phyloP scores from a whole-genome alignment of 495 filamentous ascomycete species.

The Tuber magnatum region DNA sequence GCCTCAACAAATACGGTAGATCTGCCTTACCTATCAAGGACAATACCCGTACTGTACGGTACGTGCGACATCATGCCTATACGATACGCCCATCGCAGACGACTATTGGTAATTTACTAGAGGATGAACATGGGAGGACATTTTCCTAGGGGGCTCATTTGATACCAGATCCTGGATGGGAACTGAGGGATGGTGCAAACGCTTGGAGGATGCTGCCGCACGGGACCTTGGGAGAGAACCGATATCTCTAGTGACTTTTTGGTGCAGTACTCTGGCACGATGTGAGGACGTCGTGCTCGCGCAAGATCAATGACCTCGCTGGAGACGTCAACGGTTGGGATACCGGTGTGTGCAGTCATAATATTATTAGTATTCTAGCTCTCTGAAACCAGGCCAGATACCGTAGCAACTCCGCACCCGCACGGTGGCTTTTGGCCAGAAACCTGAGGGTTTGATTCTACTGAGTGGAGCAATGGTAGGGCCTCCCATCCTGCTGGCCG shows the following conservation, averaged over 20 bases:
- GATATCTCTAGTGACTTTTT: neutral
- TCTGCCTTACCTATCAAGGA: neutral
- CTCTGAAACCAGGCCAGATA: neutral
- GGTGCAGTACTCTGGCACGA: neutral
- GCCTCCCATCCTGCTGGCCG: neutral
- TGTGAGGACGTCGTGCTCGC: neutral
- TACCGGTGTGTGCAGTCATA: neutral
- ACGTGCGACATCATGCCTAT: neutral
- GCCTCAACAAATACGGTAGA: neutral
- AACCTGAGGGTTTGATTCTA: no score
- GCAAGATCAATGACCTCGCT: neutral
- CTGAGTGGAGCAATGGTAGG: no score
- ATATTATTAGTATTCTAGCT: neutral
- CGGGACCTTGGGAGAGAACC: neutral
- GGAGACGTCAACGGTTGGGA: neutral
- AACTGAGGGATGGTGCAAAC: neutral
- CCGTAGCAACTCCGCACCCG: neutral
- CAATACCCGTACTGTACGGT: neutral
- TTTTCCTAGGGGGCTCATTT: neutral
- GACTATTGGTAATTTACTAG: neutral
- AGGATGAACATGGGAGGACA: neutral
- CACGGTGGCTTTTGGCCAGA: neutral
- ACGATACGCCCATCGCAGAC: neutral
- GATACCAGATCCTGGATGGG: neutral
- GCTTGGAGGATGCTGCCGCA: no score